Conservation (phyloP, 345 rosid genomes). For the Hibiscus tridactylites region DNA sequence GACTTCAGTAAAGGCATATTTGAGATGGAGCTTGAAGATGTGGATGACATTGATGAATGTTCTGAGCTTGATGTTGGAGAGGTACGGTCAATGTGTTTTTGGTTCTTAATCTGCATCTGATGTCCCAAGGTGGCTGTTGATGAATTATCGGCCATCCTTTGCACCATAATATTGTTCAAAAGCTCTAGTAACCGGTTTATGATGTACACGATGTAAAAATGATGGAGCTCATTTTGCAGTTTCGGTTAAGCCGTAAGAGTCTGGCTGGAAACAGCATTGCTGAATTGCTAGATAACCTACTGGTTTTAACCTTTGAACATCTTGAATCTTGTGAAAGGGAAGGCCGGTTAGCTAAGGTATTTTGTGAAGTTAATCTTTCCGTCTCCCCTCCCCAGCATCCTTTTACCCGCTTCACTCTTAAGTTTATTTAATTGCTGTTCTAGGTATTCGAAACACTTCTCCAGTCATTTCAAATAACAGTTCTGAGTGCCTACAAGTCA, state of each 20-base stretch:
- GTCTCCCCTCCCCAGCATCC: background rate
- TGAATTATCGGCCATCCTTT: background rate
- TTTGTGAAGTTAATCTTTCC: background rate
- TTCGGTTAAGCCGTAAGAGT: slow-evolving; percentile 38
- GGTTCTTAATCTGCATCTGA: background rate
- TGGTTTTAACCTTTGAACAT: slow-evolving; percentile 71
- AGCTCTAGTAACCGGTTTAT: background rate
- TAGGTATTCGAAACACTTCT: slow-evolving; percentile 73
- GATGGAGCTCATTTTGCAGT: slow-evolving; percentile 27
- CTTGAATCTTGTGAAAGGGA: slow-evolving; percentile 58
- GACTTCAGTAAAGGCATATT: slow-evolving; percentile 72
- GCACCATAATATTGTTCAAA: background rate
- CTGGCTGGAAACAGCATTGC: slow-evolving; percentile 39
- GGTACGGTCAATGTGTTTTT: slow-evolving; percentile 28
- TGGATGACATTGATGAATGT: slow-evolving; percentile 30
- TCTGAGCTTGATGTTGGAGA: slow-evolving; percentile 30
- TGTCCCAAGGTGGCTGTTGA: background rate
- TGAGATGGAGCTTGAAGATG: slow-evolving; percentile 71
- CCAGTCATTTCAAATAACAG: slow-evolving; percentile 48
- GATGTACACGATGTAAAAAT: background rate
- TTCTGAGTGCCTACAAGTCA: slow-evolving; percentile 65
- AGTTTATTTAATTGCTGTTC: slow-evolving; percentile 10
- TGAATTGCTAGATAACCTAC: slow-evolving; percentile 61
- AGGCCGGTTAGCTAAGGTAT: slow-evolving; percentile 63
- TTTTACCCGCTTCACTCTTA: background rate